Percentiles rank a stretch among this genome's conserved stretches.
phyloP scores from a whole-genome alignment of 2,329 filamentous ascomycete genomes.

The Chaetomium strumarium region DNA sequence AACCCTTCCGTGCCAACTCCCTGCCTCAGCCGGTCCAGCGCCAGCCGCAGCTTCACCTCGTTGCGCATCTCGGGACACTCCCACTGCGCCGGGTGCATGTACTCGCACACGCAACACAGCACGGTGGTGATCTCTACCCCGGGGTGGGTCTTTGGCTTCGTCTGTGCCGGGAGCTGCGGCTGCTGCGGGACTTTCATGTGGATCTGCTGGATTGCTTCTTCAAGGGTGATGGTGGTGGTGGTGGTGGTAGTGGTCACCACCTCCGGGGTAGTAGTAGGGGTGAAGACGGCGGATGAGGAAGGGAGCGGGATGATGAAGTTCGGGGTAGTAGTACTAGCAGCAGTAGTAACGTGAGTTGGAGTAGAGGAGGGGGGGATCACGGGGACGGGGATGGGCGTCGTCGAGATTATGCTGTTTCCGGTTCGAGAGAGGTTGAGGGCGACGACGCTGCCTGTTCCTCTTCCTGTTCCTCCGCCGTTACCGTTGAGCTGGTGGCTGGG shows the following conservation, averaged over 20 bases:
- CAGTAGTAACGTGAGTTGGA: too few species aligned
- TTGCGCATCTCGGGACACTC: conserved; percentile 22
- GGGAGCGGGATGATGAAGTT: background rate
- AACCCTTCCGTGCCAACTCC: background rate
- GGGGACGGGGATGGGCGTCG: background rate
- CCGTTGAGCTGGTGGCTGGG: background rate
- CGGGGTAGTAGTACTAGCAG: too few species aligned
- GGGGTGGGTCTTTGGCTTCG: too few species aligned
- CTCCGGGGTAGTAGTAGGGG: background rate
- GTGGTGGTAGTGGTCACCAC: background rate
- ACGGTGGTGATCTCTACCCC: background rate
- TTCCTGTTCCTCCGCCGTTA: too few species aligned
- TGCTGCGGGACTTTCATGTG: background rate
- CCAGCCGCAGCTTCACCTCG: conserved; percentile 17
- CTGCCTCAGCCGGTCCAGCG: conserved; percentile 18
- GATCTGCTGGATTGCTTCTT: background rate
- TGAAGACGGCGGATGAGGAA: background rate
- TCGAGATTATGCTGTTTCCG: background rate
- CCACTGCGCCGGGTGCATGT: conserved; percentile 18
- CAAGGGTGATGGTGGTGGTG: background rate
- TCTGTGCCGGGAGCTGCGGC: background rate
- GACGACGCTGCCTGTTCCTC: background rate
- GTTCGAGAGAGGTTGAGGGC: background rate
- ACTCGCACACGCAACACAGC: conserved; percentile 20
- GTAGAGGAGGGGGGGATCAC: background rate